Base-by-base conservation (phyloP, 2,329 filamentous ascomycete species). In the Diaporthe amygdali region DNA sequence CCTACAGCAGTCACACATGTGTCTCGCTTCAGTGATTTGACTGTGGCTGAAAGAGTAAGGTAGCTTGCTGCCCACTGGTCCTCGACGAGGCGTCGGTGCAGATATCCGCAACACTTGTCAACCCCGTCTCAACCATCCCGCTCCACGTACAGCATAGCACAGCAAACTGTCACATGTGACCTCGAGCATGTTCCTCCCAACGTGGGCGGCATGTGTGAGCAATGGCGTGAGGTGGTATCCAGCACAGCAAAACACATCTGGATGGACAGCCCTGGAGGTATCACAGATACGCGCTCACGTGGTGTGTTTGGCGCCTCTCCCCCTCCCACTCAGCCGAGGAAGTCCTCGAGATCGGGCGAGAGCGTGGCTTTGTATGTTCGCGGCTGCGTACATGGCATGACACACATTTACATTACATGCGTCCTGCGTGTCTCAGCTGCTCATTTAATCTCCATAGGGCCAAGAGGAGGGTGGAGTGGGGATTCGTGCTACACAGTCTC, bases 361-460 rank as follows among this genome's bases (percentile, higher is more conserved):
- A n/a, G n/a, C n/a, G n/a, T 22, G 46, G n/a, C 30, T 54, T 9
- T 52, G 27, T 34, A 30, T 30, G 30, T n/a, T 17, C 14, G 15
- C 47, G 22, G 10, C 14, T 51, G 27, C 27, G 30, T 27, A 32
- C n/a, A 55, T 37, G 52, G 20, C 52, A 20, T 25, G 34, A 25
- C 54, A 59, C n/a, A n/a, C n/a, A n/a, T n/a, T 39, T 30, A 64
- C 55, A 49, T 64, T 14, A 39, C 55, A 44, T 61, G 55, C 55
- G 37, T 44, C n/a, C 59, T 64, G 49, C 34, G 46, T 68, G 66
- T 68, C 66, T 56, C 41, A 56, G 66, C 66, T 47, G 66, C 52
- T 56, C 49, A 37, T 59, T 64, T 47, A 37, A 59, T 56, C 39
- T 46, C 54, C 66, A 59, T 59, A 59, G 41, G 66, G 52, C 66